Base-by-base conservation (phyloP, 345 rosid genomes). In the Dipteronia dyeriana region DNA sequence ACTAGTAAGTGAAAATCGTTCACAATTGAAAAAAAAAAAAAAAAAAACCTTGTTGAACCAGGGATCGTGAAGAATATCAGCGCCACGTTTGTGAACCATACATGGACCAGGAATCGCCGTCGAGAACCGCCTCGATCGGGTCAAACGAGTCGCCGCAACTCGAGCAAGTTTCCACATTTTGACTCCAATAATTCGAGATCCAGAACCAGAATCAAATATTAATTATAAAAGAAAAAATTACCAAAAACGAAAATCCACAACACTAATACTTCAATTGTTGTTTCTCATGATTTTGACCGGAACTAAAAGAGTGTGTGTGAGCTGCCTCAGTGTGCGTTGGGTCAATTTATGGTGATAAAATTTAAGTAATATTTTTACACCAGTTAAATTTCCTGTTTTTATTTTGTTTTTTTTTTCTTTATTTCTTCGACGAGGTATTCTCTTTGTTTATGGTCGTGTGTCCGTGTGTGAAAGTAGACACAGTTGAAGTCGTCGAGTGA, bases 61-160 rank as follows among this genome's bases (percentile, higher is more conserved):
- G 20, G 99, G 98, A 94, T 96, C 99, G 76, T 96, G 98, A 78
- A 96, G 98, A 76, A 96, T 92, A 85, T 96, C 99, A 7, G 97
- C 88, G 34, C 99, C 99, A 73, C 99, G 98, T 81, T 96, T 96
- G 84, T 91, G 98, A 29, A 94, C 90, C 34, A 96, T 96, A 82
- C 91, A 94, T 34, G 99, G 97, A 56, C 92, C 97, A 70, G 99
- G 97, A 72, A 94, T 92, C 82, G 86, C 85, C n/a, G 95, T 74
- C 39, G 95, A 91, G 77, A 91, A 80, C 75, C 89, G 86, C 80
- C 92, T 85, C 70, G 93, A 85, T 85, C 90, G 90, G 77, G 78
- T 72, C 26, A 81, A 51, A 70, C 84, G 78, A 13, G 89, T 80
- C 39, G 90, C 84, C 9, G 88, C 83, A 68, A 81, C 71, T 59